Evolutionary conservation across 2,329 filamentous ascomycete species (phyloP).

Genomic region (Arthroderma sp.): DNA sequence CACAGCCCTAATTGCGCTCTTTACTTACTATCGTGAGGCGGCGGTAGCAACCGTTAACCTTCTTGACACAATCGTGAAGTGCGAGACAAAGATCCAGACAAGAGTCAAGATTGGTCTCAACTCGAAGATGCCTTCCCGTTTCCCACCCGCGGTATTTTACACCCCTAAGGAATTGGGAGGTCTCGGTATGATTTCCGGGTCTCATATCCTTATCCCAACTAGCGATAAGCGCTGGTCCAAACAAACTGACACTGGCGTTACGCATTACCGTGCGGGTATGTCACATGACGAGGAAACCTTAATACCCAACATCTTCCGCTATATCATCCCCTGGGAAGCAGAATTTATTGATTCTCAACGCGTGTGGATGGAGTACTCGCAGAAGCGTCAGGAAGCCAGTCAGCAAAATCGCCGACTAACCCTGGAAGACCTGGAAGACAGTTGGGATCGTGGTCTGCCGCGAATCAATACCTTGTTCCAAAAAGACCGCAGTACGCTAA

Average conservation of each 20-base stretch:
- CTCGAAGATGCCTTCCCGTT: constrained; percentile 98
- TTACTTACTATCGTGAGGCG: constrained; percentile 96
- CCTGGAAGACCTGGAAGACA: constrained; percentile 91
- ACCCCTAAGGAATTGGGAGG: constrained; percentile 96
- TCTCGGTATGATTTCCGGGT: constrained; percentile 96
- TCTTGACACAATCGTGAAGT: constrained; percentile 96
- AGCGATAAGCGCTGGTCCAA: constrained; percentile 98
- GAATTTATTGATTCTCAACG: constrained; percentile 98
- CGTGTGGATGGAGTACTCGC: constrained; percentile 98
- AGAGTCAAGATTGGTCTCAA: constrained; percentile 97
- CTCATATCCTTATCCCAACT: constrained; percentile 91
- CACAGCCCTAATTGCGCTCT: constrained; percentile 87
- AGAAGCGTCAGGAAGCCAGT: constrained; percentile 92
- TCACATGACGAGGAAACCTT: constrained; percentile 94
- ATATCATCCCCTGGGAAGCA: constrained; percentile 97
- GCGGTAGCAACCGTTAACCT: constrained; percentile 90
- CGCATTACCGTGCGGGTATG: constrained; percentile 95
- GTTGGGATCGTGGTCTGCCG: constrained; percentile 93
- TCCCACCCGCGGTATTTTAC: constrained; percentile 96
- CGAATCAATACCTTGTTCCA: constrained; percentile 99
- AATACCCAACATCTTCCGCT: constrained; percentile 97
- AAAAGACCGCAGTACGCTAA: constrained; percentile 90
- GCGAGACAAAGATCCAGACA: constrained; percentile 98
- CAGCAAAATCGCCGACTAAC: constrained; percentile 93
- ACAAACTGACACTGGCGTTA: constrained; percentile 93